phyloP scores from a whole-genome alignment of 441 rosid genomes.

The Mallotus japonicus region DNA sequence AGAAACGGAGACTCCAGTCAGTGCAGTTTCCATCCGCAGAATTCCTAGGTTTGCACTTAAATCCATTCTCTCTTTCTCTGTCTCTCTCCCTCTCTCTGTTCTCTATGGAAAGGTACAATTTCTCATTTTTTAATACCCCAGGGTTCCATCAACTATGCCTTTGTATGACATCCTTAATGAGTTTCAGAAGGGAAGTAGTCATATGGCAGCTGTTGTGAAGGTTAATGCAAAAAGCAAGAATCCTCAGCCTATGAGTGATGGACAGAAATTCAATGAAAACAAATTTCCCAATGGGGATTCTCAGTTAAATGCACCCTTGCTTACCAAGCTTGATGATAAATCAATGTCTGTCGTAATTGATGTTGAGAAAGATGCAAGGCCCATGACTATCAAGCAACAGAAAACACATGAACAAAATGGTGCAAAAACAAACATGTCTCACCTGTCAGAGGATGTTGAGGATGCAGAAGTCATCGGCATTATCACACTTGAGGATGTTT shows the following conservation, averaged over 20 bases:
- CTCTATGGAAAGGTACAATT: background rate
- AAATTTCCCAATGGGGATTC: conserved; percentile 33
- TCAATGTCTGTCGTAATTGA: conserved; percentile 50
- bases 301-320: conserved; percentile 53
- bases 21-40: conserved; percentile 84
- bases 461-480: conserved; percentile 90
- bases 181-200: conserved; percentile 98
- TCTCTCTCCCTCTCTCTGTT: background rate
- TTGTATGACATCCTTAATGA: conserved; percentile 88
- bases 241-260: conserved; percentile 41
- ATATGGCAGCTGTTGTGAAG: conserved; percentile 97
- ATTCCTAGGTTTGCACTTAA: conserved; percentile 64
- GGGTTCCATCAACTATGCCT: conserved; percentile 96
- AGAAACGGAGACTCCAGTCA: conserved; percentile 93
- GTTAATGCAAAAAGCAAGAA: conserved; percentile 48
- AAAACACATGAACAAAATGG: conserved; percentile 16
- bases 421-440: conserved; percentile 20
- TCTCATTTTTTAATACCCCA: conserved; percentile 27
- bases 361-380: conserved; percentile 49
- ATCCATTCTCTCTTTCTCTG: background rate
- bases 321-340: conserved; percentile 44
- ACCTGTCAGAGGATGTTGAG: conserved; percentile 60
- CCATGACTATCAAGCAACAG: conserved; percentile 27
- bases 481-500: conserved; percentile 92
- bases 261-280: conserved; percentile 41